Percentiles rank a stretch among this genome's conserved stretches.
These are phyloP conservation scores for Trichoderma semiorbis DNA, from an alignment of 2,329 filamentous ascomycete species.

Conservation along the genomic window DNA sequence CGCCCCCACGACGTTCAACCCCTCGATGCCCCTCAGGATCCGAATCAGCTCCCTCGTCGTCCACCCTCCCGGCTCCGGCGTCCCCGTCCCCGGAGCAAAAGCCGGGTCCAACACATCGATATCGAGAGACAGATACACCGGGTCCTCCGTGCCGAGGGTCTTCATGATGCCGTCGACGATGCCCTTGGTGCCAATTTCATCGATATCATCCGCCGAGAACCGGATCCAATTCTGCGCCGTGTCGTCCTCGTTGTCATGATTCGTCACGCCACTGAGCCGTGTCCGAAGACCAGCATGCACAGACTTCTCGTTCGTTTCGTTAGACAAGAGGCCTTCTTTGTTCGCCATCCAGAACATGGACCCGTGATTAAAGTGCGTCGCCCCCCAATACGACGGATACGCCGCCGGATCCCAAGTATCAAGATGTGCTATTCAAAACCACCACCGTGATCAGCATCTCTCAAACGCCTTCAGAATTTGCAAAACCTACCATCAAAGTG, in stretches of 20 bases:
- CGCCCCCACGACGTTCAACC: constrained; percentile 79
- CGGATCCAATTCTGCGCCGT: constrained; percentile 73
- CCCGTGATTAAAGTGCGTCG: constrained; percentile 74
- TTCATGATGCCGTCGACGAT: constrained; percentile 68
- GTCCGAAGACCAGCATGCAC: constrained; percentile 84
- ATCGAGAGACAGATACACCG: constrained; percentile 76
- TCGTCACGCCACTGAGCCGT: constrained; percentile 63
- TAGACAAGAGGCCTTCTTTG: constrained; percentile 73
- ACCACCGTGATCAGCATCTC: constrained; percentile 21
- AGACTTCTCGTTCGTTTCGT: constrained; percentile 63
- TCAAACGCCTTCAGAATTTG: neutral
- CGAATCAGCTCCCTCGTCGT: constrained; percentile 83
- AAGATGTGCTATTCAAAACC: constrained; percentile 55
- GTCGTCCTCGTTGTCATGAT: constrained; percentile 68
- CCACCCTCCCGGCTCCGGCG: constrained; percentile 88
- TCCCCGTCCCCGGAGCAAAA: constrained; percentile 70
- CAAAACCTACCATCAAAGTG: constrained; percentile 60
- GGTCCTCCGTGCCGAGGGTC: constrained; percentile 69
- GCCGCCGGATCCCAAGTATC: constrained; percentile 83
- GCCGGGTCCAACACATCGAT: constrained; percentile 82
- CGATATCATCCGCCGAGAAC: constrained; percentile 79
- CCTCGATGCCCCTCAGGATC: constrained; percentile 77
- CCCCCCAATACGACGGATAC: constrained; percentile 72
- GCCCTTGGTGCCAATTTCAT: constrained; percentile 71
- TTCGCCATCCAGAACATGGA: constrained; percentile 89